These are phyloP conservation scores for Coprinopsis marcescibilis DNA, from an alignment of 768 basidiomycete genomes.

Conservation along the genomic window DNA sequence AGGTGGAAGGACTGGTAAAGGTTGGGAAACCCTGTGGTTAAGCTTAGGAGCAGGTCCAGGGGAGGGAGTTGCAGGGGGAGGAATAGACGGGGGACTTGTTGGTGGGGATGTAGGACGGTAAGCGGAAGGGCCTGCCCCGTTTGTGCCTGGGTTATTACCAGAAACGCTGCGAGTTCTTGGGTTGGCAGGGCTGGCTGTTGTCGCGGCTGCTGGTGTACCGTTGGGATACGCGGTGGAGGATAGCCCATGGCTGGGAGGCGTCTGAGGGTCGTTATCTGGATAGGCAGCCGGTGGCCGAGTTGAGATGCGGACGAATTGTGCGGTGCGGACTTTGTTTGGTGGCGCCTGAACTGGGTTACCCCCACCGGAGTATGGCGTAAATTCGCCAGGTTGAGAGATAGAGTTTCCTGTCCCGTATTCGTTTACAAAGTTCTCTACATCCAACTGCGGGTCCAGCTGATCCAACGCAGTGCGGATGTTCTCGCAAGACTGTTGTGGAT, in stretches of 20 bases:
- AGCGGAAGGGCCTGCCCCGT: background rate
- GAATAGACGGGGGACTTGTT: conserved; percentile 6
- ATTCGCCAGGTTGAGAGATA: conserved; percentile 73
- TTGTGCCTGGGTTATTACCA: no score
- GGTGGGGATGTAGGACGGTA: conserved; percentile 1
- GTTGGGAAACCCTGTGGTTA: conserved; percentile 21
- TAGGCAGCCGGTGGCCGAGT: conserved; percentile 19
- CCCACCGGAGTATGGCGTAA: conserved; percentile 55
- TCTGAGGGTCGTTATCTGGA: conserved; percentile 9
- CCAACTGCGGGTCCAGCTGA: conserved; percentile 76
- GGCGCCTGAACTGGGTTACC: conserved; percentile 23
- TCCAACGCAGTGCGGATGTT: conserved; percentile 80
- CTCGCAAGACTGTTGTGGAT: conserved; percentile 74
- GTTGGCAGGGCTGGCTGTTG: no score
- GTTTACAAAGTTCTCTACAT: conserved; percentile 81
- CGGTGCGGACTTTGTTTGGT: conserved; percentile 20
- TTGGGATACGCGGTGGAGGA: conserved; percentile 9
- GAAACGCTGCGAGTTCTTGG: no score
- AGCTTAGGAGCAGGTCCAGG: conserved; percentile 12
- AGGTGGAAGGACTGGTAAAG: conserved; percentile 22
- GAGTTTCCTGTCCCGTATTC: conserved; percentile 82
- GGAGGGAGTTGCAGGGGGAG: conserved; percentile 9
- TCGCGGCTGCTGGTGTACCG: background rate
- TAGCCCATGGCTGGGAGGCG: background rate
- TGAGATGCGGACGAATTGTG: conserved; percentile 27